Evolutionary conservation across 1,139 yeast species (phyloP).

Genomic region (Sugiyamaella sp.): DNA sequence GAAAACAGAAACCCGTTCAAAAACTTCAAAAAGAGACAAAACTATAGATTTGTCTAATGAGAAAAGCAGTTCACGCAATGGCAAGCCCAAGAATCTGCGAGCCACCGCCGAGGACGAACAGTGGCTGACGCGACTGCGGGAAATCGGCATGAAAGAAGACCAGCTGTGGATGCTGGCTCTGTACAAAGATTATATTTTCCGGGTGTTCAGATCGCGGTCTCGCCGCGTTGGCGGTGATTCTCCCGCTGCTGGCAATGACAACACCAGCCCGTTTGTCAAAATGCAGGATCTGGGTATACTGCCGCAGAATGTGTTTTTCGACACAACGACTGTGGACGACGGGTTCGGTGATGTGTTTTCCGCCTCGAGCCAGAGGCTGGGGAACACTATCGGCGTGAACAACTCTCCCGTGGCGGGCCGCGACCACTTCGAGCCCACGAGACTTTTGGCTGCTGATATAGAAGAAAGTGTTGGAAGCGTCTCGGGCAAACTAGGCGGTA

Average conservation of each 20-base stretch:
- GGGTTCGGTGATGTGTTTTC: conserved; percentile 16
- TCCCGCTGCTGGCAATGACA: conserved; percentile 3
- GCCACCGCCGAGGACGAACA: conserved; percentile 61
- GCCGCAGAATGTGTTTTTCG: conserved; percentile 73
- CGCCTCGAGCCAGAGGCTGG: conserved; percentile 40
- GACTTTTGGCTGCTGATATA: conserved; percentile 13
- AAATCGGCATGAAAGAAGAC: conserved; percentile 68
- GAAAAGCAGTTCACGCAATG: not conserved
- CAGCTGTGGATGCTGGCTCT: conserved; percentile 77
- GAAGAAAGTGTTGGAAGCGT: not conserved
- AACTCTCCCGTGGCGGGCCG: not conserved
- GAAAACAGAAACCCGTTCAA: conserved; percentile 52
- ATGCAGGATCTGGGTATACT: conserved; percentile 45
- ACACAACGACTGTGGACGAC: conserved; percentile 34
- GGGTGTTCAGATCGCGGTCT: conserved; percentile 51
- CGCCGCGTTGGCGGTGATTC: conserved; percentile 27
- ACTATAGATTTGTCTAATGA: conserved; percentile 13
- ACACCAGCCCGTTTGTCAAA: conserved; percentile 25
- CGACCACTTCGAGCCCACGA: conserved; percentile 12
- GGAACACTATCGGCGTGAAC: not conserved
- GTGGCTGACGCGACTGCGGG: conserved; percentile 70
- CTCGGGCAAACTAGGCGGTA: not conserved
- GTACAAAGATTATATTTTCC: conserved; percentile 66
- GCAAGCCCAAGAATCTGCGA: conserved; percentile 3
- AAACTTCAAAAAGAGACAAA: conserved; percentile 37